Percentiles rank a stretch among this genome's conserved stretches.
Evolutionary conservation across 2,329 filamentous ascomycete species (phyloP).

Genomic region (Botrytis hyacinthi): DNA sequence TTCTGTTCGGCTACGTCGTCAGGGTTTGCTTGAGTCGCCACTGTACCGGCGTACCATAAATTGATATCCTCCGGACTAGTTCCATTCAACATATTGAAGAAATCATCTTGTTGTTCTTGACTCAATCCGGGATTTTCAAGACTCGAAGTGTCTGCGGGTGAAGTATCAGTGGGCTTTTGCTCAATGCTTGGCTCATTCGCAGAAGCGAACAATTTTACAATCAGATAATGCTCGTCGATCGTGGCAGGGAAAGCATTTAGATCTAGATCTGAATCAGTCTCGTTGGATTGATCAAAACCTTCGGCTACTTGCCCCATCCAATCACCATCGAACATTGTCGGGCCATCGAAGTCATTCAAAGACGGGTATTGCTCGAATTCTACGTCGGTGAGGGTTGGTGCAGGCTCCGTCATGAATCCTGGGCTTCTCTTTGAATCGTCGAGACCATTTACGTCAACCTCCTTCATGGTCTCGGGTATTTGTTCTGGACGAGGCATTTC

Average conservation of each 20-base stretch:
- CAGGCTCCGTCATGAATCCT: rapidly evolving
- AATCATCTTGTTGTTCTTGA: neutral
- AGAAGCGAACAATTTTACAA: neutral
- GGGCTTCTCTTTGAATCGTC: neutral
- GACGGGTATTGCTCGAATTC: neutral
- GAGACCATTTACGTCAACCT: neutral
- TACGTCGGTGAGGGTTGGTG: rapidly evolving
- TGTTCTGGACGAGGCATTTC: neutral
- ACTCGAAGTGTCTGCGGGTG: rapidly evolving
- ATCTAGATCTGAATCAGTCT: neutral
- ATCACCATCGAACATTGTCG: neutral
- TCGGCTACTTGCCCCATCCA: neutral
- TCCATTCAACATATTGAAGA: neutral
- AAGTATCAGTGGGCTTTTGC: rapidly evolving
- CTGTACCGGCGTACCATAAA: neutral
- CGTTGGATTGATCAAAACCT: neutral
- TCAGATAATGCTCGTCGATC: rapidly evolving
- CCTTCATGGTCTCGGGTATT: neutral
- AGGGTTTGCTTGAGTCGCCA: neutral
- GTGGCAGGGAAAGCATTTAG: neutral
- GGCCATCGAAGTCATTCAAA: neutral
- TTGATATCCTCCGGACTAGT: neutral
- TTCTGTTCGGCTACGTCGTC: neutral
- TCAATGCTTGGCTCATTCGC: neutral
- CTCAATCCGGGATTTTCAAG: neutral